These are phyloP conservation scores for Solanum pinnatisectum DNA, from an alignment of 257 asterid species.

Conservation along the genomic window DNA sequence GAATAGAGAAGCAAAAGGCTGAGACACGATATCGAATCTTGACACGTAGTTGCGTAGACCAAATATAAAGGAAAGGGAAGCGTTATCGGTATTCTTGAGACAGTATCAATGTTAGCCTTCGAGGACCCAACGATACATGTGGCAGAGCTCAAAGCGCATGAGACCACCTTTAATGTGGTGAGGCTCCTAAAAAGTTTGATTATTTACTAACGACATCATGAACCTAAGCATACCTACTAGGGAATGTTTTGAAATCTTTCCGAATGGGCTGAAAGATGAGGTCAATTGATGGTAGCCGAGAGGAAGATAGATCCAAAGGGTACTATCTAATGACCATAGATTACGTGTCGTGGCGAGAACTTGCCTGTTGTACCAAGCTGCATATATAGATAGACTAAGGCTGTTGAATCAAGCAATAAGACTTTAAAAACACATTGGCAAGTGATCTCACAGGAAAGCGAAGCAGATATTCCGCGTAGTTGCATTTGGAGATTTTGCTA, in stretches of 20 bases:
- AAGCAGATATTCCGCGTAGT: conserved; percentile 39
- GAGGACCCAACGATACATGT: conserved; percentile 49
- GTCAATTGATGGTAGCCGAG: conserved; percentile 52
- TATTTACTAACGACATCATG: neutral
- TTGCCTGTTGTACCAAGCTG: conserved; percentile 42
- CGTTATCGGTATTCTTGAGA: conserved; percentile 55
- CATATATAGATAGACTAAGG: neutral
- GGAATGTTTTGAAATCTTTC: conserved; percentile 65
- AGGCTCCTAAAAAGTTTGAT: neutral
- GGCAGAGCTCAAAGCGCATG: conserved; percentile 60
- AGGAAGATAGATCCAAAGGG: conserved; percentile 53
- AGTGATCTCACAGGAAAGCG: conserved; percentile 49
- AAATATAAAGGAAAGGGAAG: conserved; percentile 55
- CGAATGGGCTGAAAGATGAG: conserved; percentile 55
- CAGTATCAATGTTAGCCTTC: conserved; percentile 55
- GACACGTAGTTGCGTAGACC: conserved; percentile 58
- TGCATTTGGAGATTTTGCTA: conserved; percentile 39
- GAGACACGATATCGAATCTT: conserved; percentile 62
- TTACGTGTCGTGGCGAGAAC: conserved; percentile 57
- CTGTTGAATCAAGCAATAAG: conserved; percentile 8
- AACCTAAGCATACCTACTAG: conserved; percentile 39
- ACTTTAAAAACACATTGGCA: neutral
- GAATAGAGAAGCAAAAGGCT: conserved; percentile 11
- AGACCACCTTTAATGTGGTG: neutral
- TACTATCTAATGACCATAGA: conserved; percentile 56